Conservation (phyloP, 257 asterid genomes). For the Solanum lycopersicoides region DNA sequence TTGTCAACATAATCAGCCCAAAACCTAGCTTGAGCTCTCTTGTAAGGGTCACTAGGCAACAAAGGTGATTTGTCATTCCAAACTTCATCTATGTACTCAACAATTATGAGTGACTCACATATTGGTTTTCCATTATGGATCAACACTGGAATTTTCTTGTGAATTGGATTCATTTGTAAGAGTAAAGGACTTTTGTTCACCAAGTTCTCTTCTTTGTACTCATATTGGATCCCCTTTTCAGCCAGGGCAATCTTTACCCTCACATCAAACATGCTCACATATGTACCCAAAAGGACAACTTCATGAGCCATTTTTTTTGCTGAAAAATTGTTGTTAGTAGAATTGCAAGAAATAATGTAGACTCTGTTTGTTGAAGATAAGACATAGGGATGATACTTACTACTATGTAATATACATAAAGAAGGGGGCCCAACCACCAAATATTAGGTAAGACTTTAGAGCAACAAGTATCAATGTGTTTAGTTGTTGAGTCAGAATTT, state of each 20-base stretch:
- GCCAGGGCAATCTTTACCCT: conserved; percentile 18
- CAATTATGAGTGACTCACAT: conserved; percentile 6
- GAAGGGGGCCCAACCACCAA: not conserved
- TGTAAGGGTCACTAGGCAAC: conserved; percentile 20
- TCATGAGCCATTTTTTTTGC: not conserved
- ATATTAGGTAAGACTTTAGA: too few species aligned
- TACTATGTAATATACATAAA: not conserved
- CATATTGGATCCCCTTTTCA: conserved; percentile 10
- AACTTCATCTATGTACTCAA: conserved; percentile 23
- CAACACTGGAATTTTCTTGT: conserved; percentile 18
- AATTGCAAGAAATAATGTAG: not conserved
- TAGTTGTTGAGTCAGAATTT: too few species aligned
- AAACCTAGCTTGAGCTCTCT: conserved; percentile 22
- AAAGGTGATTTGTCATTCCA: conserved; percentile 14
- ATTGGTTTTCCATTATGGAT: conserved; percentile 21
- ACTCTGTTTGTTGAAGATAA: not conserved
- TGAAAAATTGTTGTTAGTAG: not conserved
- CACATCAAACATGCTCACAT: conserved; percentile 17
- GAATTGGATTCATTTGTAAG: conserved; percentile 27
- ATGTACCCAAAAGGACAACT: conserved; percentile 6
- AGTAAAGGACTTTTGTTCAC: conserved; percentile 6
- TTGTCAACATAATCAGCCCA: conserved; percentile 30
- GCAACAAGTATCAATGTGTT: too few species aligned
- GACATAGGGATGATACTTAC: not conserved
- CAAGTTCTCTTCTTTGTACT: conserved; percentile 4